Percentiles rank a stretch among this genome's conserved stretches.
Conservation (phyloP, 2,329 filamentous ascomycete species). For the Fusarium sororula region DNA sequence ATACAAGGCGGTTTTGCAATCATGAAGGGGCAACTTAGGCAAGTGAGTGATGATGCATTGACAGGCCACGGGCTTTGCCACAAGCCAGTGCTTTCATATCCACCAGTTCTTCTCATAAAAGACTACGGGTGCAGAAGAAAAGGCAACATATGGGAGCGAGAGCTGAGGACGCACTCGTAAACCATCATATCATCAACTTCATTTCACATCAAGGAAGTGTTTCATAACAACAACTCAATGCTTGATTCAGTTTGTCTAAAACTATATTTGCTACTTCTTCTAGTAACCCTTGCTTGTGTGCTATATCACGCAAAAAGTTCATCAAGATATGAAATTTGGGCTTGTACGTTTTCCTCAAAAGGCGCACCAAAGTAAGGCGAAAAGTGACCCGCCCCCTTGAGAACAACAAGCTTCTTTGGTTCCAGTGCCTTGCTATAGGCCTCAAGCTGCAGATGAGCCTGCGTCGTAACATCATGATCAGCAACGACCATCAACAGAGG, state of each 20-base stretch:
- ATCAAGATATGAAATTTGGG: neutral
- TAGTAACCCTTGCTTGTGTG: neutral
- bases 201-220: no score
- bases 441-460: neutral
- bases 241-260: no score
- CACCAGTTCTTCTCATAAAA: no score
- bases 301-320: neutral
- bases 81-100: fast-evolving
- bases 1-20: no score
- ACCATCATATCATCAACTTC: no score
- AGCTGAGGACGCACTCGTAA: no score
- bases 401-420: neutral
- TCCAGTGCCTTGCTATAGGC: neutral
- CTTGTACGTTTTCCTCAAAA: neutral
- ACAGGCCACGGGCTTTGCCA: fast-evolving
- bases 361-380: neutral
- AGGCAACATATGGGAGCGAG: no score
- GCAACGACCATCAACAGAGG: neutral
- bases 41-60: fast-evolving
- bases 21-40: neutral
- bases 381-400: neutral
- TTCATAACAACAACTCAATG: no score
- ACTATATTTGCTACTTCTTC: neutral
- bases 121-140: no score
- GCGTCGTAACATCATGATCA: neutral